Evolutionary conservation across 2,329 filamentous ascomycete species (phyloP).

Genomic region (Penicillium freii): DNA sequence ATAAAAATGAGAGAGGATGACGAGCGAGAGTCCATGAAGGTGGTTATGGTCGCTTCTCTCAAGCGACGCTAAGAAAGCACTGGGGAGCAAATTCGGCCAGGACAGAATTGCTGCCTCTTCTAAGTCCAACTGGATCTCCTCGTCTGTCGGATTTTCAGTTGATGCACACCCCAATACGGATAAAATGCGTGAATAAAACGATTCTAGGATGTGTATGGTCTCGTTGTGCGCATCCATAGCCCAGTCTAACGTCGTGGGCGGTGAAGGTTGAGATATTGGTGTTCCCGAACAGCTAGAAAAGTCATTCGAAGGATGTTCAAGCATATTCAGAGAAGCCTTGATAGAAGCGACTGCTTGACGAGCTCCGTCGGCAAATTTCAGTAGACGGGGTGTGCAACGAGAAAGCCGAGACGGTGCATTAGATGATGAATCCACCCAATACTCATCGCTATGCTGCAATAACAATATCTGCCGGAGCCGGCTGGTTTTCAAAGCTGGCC

Average conservation of each 20-base stretch:
- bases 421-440: background rate
- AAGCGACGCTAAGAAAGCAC: background rate
- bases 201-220: background rate
- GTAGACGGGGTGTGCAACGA: background rate
- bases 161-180: background rate
- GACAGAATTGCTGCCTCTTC: background rate
- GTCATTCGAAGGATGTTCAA: background rate
- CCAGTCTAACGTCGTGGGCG: background rate
- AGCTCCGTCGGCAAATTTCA: background rate
- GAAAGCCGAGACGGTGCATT: background rate
- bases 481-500: background rate
- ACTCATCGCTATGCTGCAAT: background rate
- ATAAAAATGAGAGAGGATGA: background rate
- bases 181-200: background rate
- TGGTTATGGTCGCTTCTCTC: background rate
- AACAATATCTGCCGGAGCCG: background rate
- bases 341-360: background rate
- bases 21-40: background rate
- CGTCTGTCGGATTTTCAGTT: background rate
- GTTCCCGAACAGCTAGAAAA: background rate
- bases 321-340: background rate
- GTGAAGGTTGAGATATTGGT: background rate
- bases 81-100: background rate
- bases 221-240: background rate
- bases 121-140: background rate